A percentile compares a stretch with the other conserved stretches of the same genome.
phyloP scores from a whole-genome alignment of 1,284 basidiomycete species.

The Meira miltonrushii region DNA sequence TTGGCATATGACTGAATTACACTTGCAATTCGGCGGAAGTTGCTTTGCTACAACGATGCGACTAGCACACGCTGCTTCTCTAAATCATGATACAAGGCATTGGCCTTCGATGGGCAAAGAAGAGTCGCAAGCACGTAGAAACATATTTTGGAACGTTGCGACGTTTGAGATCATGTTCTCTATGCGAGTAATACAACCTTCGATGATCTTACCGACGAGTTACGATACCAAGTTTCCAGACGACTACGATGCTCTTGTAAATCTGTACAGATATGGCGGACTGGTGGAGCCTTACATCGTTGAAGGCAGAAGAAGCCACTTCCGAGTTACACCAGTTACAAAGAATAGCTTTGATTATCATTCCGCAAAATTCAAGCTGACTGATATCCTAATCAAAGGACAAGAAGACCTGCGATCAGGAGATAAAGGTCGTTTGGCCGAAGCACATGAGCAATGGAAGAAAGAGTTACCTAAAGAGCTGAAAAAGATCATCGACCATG shows the following conservation, averaged over 20 bases:
- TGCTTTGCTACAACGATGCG: slow-evolving; percentile 37
- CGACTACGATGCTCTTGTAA: slow-evolving; percentile 27
- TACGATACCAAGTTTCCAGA: slow-evolving; percentile 40
- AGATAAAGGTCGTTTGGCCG: slow-evolving; percentile 15
- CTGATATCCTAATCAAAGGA: slow-evolving; percentile 30
- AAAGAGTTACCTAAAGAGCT: slow-evolving; percentile 27
- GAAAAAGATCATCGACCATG: slow-evolving; percentile 25
- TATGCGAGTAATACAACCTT: slow-evolving; percentile 33
- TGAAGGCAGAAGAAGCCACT: slow-evolving; percentile 23
- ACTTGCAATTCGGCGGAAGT: slow-evolving; percentile 36
- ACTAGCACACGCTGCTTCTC: slow-evolving; percentile 38
- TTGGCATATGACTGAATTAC: slow-evolving; percentile 41
- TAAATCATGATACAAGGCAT: slow-evolving; percentile 37
- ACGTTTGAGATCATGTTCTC: slow-evolving; percentile 18
- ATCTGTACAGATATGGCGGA: slow-evolving; percentile 30
- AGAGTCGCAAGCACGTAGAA: slow-evolving; percentile 36
- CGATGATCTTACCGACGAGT: slow-evolving; percentile 26
- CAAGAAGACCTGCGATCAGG: slow-evolving; percentile 25
- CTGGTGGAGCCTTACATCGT: slow-evolving; percentile 27
- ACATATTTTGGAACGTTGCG: slow-evolving; percentile 28
- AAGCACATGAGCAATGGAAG: slow-evolving; percentile 19
- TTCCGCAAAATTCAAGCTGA: slow-evolving; percentile 30
- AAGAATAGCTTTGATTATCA: slow-evolving; percentile 34
- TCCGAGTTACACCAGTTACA: slow-evolving; percentile 23
- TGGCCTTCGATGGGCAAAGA: slow-evolving; percentile 36